phyloP scores from a whole-genome alignment of 2,329 filamentous ascomycete genomes.

The Sarocladium brachiariae region DNA sequence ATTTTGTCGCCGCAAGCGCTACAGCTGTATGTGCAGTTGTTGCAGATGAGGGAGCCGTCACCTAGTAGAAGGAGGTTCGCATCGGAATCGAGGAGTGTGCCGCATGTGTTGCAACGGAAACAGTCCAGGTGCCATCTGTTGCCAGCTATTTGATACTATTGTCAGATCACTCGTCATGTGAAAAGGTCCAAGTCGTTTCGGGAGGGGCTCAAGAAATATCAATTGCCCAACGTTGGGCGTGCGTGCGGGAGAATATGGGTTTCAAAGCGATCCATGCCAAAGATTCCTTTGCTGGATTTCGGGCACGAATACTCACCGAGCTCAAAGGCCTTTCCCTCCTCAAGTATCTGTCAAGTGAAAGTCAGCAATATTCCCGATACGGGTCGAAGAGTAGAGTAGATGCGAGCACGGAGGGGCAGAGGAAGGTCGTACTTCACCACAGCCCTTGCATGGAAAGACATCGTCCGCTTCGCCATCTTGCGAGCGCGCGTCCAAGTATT shows the following conservation, averaged over 20 bases:
- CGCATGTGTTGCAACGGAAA: conserved; percentile 95
- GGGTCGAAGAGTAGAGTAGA: neutral
- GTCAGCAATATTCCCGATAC: neutral
- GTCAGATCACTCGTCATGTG: neutral
- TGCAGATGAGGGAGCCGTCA: conserved; percentile 96
- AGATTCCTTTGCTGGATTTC: neutral
- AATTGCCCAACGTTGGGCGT: too few relatives aligned
- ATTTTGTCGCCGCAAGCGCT: conserved; percentile 96
- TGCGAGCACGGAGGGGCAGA: conserved; percentile 8
- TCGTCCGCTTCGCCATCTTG: conserved; percentile 65
- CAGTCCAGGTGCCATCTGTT: conserved; percentile 99
- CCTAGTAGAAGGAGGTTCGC: conserved; percentile 94
- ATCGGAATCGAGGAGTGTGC: conserved; percentile 93
- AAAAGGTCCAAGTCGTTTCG: too few relatives aligned
- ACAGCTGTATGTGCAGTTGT: conserved; percentile 99
- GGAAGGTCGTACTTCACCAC: conserved; percentile 65
- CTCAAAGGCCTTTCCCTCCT: conserved; percentile 98
- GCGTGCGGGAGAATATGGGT: too few relatives aligned
- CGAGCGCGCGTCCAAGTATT: conserved; percentile 52
- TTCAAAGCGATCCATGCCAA: too few relatives aligned
- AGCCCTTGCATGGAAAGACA: conserved; percentile 84
- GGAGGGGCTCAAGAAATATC: too few relatives aligned
- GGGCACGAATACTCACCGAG: conserved; percentile 58
- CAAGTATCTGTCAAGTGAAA: conserved; percentile 64
- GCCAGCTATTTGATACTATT: conserved; percentile 54